Conservation (phyloP, 78 protist genomes). For the Andalucia godoyi region DNA sequence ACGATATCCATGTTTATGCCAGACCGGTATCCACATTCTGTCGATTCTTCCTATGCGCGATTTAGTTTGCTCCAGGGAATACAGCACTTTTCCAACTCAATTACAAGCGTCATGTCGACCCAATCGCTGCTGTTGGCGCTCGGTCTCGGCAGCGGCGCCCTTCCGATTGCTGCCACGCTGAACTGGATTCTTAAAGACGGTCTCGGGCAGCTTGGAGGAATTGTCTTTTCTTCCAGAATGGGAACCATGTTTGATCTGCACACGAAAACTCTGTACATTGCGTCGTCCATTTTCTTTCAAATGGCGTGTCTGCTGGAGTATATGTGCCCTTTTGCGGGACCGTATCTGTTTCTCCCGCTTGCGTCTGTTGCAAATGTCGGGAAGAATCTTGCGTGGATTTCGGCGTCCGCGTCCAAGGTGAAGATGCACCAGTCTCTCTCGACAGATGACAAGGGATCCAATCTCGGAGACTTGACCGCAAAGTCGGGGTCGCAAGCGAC, state of each 20-base stretch:
- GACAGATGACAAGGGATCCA: not conserved
- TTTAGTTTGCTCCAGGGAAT: too few relatives aligned
- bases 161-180: constrained; percentile 41
- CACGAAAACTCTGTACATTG: constrained; percentile 23
- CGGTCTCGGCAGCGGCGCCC: constrained; percentile 37
- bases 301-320: constrained; percentile 11
- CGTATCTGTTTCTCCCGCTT: constrained; percentile 16
- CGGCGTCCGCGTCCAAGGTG: constrained; percentile 23
- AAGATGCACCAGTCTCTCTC: constrained; percentile 14
- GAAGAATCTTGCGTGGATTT: constrained; percentile 19
- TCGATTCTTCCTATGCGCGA: too few relatives aligned
- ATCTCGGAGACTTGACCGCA: constrained; percentile 43
- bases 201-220: constrained; percentile 37
- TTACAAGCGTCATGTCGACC: constrained; percentile 36
- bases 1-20: too few relatives aligned
- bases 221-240: constrained; percentile 17
- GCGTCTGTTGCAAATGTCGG: constrained; percentile 26
- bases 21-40: too few relatives aligned
- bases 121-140: constrained; percentile 26
- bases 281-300: not conserved
- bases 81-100: too few relatives aligned
- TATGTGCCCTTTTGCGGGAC: constrained; percentile 12
- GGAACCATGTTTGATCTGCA: constrained; percentile 22
- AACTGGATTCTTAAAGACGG: constrained; percentile 49
- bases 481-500: constrained; percentile 26